Conservation (phyloP, 805 yeast genomes). For the Saccharomycopsis sp. region DNA sequence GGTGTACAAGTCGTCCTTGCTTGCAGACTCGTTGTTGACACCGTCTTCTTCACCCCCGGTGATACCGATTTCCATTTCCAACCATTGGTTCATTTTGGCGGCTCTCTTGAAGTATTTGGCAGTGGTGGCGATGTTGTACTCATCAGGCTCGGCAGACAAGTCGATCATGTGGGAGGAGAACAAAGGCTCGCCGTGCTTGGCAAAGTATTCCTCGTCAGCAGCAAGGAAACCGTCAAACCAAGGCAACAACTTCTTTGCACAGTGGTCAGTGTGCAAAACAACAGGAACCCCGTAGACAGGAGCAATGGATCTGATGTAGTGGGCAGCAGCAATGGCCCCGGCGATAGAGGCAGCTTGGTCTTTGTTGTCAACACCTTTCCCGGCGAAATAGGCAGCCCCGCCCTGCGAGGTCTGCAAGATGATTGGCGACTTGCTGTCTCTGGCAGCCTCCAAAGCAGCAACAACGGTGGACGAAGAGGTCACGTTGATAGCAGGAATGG, state of each 20-base stretch:
- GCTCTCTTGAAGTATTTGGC: conserved; percentile 91
- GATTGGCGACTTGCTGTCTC: conserved; percentile 91
- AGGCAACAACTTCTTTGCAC: conserved; percentile 95
- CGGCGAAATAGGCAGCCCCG: conserved; percentile 99
- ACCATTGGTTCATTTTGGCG: conserved; percentile 92
- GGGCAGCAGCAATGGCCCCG: conserved; percentile 97
- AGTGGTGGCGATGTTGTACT: conserved; percentile 91
- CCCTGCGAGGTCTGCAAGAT: conserved; percentile 96
- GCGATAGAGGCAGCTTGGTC: conserved; percentile 91
- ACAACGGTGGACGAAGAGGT: conserved; percentile 96
- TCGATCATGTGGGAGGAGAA: conserved; percentile 99
- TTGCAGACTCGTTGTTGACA: conserved; percentile 95
- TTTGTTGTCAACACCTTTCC: conserved; percentile 94
- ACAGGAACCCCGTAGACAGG: conserved; percentile 97
- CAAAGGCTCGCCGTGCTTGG: conserved; percentile 83
- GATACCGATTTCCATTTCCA: conserved; percentile 99
- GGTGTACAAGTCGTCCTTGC: conserved; percentile 84
- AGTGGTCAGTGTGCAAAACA: conserved; percentile 95
- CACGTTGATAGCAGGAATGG: conserved; percentile 97
- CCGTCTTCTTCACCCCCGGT: conserved; percentile 99
- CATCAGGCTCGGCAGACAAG: conserved; percentile 93
- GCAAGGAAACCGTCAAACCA: conserved; percentile 98
- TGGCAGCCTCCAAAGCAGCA: conserved; percentile 96
- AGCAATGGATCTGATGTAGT: conserved; percentile 93
- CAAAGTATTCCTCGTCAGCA: conserved; percentile 92